Conservation (phyloP, 805 yeast genomes). For the Metschnikowia henanensis region DNA sequence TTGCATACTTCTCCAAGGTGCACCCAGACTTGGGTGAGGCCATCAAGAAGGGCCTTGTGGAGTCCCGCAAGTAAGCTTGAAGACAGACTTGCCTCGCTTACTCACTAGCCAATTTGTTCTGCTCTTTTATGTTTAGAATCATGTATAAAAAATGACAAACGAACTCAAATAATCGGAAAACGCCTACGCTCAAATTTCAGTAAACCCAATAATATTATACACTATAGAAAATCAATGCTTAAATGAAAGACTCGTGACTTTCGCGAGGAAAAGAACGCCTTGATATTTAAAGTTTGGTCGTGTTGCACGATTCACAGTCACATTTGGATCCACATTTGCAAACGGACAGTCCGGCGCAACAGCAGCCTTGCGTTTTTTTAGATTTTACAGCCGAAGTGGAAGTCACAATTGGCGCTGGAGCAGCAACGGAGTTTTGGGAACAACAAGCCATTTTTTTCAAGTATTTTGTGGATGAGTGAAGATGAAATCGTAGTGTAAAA, state of each 20-base stretch:
- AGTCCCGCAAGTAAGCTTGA: constrained; percentile 44
- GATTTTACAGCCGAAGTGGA: constrained; percentile 15
- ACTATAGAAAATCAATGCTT: background rate
- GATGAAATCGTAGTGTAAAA: background rate
- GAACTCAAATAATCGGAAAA: background rate
- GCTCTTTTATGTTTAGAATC: background rate
- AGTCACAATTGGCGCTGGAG: constrained; percentile 16
- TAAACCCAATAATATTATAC: background rate
- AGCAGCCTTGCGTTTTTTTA: constrained; percentile 17
- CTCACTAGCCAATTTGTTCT: background rate
- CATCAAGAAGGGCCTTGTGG: constrained; percentile 62
- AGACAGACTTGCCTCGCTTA: too few species aligned
- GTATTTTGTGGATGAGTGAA: too few species aligned
- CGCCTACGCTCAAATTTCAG: background rate
- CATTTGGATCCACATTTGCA: constrained; percentile 45
- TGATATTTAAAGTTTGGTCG: constrained; percentile 35
- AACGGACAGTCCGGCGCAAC: constrained; percentile 32
- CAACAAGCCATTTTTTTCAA: constrained; percentile 19
- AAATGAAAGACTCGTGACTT: too few species aligned
- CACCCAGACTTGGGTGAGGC: constrained; percentile 63
- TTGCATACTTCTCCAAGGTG: constrained; percentile 75
- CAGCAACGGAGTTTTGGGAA: constrained; percentile 11
- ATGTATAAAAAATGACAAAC: background rate
- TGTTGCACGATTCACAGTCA: constrained; percentile 41
- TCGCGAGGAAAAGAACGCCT: too few species aligned